Evolutionary conservation across 768 basidiomycete species (phyloP).

Genomic region (Peribolospora baueri): DNA sequence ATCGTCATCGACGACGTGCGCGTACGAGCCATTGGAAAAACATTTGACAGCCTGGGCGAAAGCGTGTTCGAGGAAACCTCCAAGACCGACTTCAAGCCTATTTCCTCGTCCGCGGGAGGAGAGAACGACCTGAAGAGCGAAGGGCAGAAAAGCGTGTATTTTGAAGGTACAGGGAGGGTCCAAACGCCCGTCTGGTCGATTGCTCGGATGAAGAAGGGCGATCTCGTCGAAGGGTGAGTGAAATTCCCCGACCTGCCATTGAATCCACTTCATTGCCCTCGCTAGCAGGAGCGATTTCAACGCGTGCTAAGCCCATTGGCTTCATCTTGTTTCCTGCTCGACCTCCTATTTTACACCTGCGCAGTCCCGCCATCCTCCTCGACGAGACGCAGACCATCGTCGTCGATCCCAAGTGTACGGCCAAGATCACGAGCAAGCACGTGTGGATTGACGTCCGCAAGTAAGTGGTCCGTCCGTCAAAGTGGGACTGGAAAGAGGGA

Average conservation of each 20-base stretch:
- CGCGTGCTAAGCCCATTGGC: no score
- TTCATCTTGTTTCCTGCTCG: no score
- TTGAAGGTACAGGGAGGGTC: conserved; percentile 52
- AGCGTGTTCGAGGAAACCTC: conserved; percentile 55
- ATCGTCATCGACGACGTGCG: conserved; percentile 72
- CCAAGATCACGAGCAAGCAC: conserved; percentile 4
- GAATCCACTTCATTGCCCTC: no score
- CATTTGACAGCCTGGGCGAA: conserved; percentile 52
- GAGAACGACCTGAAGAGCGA: conserved; percentile 13
- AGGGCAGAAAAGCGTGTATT: conserved; percentile 32
- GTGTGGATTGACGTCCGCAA: not conserved
- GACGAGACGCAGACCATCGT: conserved; percentile 91
- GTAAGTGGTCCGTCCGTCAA: no score
- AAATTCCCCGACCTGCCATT: no score
- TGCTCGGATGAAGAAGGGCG: conserved; percentile 39
- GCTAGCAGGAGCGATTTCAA: no score
- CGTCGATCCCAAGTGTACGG: conserved; percentile 19
- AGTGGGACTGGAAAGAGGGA: no score
- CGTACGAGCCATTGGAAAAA: conserved; percentile 78
- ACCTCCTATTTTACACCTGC: no score
- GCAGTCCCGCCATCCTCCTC: conserved; percentile 69
- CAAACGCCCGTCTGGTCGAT: conserved; percentile 60
- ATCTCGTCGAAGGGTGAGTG: conserved; percentile 30
- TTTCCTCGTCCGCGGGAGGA: conserved; percentile 5
- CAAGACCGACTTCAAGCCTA: conserved; percentile 24